phyloP scores from a whole-genome alignment of 768 basidiomycete species.

The Galerina sulciceps region DNA sequence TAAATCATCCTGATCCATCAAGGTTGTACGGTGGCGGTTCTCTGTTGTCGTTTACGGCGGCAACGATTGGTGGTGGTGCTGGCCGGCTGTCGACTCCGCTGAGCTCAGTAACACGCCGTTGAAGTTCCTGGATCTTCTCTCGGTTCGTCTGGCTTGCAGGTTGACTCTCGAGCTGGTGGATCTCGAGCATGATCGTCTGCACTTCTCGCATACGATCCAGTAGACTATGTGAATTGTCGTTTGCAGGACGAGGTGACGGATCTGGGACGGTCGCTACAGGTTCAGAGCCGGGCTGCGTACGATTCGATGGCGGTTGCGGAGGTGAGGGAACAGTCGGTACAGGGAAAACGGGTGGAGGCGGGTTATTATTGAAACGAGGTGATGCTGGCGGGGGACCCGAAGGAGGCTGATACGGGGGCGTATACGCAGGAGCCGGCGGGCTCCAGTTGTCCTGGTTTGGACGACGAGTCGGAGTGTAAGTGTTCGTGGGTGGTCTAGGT shows the following conservation, averaged over 20 bases:
- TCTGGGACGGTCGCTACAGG: background rate
- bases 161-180: constrained; percentile 15
- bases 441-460: background rate
- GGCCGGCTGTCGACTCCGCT: constrained; percentile 3
- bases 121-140: constrained; percentile 16
- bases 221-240: background rate
- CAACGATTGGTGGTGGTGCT: background rate
- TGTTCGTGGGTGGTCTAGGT: background rate
- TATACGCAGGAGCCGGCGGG: background rate
- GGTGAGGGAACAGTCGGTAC: background rate
- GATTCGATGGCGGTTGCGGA: background rate
- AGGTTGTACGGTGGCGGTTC: background rate
- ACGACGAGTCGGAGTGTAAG: background rate
- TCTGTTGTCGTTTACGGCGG: background rate
- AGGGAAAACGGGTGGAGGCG: background rate
- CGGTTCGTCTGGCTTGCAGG: constrained; percentile 6
- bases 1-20: background rate
- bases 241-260: background rate
- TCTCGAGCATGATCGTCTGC: constrained; percentile 18
- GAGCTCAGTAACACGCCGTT: constrained; percentile 19
- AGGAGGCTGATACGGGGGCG: background rate
- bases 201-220: constrained; percentile 20
- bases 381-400: background rate
- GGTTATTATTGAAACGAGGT: background rate
- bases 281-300: too few species aligned